Conservation (phyloP, 352 stramenopile species). For the Phytopythium litorale region DNA sequence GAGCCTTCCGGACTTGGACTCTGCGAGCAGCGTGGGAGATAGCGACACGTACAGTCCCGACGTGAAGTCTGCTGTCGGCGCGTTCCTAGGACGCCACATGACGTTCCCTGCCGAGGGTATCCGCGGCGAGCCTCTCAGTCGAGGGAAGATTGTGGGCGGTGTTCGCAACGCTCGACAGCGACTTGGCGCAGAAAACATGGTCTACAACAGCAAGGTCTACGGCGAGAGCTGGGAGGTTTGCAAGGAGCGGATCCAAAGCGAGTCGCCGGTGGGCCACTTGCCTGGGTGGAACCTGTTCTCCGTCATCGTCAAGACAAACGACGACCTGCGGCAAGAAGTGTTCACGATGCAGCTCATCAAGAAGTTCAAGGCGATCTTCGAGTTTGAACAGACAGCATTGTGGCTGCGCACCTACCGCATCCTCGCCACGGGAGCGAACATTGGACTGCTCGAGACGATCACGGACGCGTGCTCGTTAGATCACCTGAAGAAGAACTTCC, state of each 20-base stretch:
- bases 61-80: constrained; percentile 1
- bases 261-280: constrained; percentile 73
- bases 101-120: constrained; percentile 9
- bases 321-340: constrained; percentile 96
- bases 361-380: constrained; percentile 93
- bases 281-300: constrained; percentile 89
- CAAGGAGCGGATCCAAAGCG: constrained; percentile 49
- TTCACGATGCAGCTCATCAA: constrained; percentile 97
- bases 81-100: constrained; percentile 21
- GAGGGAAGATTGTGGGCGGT: constrained; percentile 11
- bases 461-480: constrained; percentile 96
- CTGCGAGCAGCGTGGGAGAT: constrained; percentile 4
- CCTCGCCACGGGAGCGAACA: constrained; percentile 90
- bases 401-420: constrained; percentile 96
- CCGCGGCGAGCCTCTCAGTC: constrained; percentile 10
- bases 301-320: constrained; percentile 98
- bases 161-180: constrained; percentile 17
- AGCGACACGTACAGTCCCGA: constrained; percentile 9
- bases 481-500: constrained; percentile 94
- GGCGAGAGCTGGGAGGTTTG: constrained; percentile 68
- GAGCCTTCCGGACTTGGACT: constrained; percentile 15
- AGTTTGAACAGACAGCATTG: constrained; percentile 87
- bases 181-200: constrained; percentile 53
- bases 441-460: constrained; percentile 95
- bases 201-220: constrained; percentile 80